phyloP scores from a whole-genome alignment of 1,284 basidiomycete genomes.

The Ganoderma boninense region DNA sequence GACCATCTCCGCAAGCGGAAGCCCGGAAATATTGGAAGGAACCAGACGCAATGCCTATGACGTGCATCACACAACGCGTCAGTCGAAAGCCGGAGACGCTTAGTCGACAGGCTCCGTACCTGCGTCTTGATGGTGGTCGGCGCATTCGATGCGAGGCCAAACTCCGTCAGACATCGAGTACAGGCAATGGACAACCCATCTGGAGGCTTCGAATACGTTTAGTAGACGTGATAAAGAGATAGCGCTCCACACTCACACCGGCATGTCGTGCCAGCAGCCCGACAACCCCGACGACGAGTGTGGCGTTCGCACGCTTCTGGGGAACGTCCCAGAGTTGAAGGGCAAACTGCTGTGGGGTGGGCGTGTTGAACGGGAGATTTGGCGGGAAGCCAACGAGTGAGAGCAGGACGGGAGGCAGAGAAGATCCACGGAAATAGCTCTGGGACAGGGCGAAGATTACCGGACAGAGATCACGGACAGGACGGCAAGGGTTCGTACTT shows the following conservation, averaged over 20 bases:
- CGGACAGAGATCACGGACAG: slow-evolving; percentile 18
- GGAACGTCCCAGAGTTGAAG: slow-evolving; percentile 93
- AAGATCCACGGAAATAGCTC: slow-evolving; percentile 97
- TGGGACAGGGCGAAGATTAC: slow-evolving; percentile 43
- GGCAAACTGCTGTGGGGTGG: slow-evolving; percentile 90
- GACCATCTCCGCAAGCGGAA: slow-evolving; percentile 68
- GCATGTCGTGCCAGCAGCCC: slow-evolving; percentile 80
- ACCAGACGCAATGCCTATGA: slow-evolving; percentile 72
- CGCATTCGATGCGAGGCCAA: slow-evolving; percentile 91
- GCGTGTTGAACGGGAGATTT: slow-evolving; percentile 66
- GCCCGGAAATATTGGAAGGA: slow-evolving; percentile 61
- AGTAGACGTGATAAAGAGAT: background rate
- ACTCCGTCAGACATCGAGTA: slow-evolving; percentile 86
- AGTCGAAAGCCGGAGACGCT: too few species aligned
- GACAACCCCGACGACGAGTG: slow-evolving; percentile 82
- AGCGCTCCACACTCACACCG: slow-evolving; percentile 55
- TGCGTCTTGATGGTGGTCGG: slow-evolving; percentile 89
- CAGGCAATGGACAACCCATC: slow-evolving; percentile 65
- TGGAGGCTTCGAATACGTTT: slow-evolving; percentile 50
- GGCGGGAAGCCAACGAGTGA: slow-evolving; percentile 93
- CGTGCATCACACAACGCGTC: background rate
- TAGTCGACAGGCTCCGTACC: slow-evolving; percentile 47
- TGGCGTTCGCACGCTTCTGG: slow-evolving; percentile 78
- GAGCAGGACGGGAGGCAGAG: slow-evolving; percentile 87
- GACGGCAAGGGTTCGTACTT: slow-evolving; percentile 61